These are phyloP conservation scores for Helicocarpus griseus DNA, from an alignment of 2,329 filamentous ascomycete species.

Conservation along the genomic window DNA sequence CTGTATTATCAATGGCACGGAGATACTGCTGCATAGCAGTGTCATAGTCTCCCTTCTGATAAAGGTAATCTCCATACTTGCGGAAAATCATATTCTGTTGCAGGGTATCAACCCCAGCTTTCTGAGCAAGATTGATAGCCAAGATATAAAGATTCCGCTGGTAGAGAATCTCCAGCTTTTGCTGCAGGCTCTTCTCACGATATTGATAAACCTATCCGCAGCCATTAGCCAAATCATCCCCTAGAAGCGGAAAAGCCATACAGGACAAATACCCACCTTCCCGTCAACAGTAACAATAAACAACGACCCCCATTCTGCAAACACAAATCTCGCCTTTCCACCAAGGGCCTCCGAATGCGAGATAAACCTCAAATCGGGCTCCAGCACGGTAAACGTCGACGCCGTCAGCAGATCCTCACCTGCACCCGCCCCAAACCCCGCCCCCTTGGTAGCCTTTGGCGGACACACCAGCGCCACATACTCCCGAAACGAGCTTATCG, in stretches of 20 bases:
- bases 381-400: conserved; percentile 81
- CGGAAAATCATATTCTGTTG: conserved; percentile 90
- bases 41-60: conserved; percentile 92
- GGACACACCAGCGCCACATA: conserved; percentile 84
- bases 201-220: conserved; percentile 67
- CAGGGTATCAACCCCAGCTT: conserved; percentile 65
- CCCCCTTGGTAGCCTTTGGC: conserved; percentile 54
- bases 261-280: conserved; percentile 52
- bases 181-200: conserved; percentile 80
- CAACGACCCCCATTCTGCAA: conserved; percentile 83
- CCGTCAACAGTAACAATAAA: conserved; percentile 87
- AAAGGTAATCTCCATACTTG: conserved; percentile 87
- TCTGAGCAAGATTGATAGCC: conserved; percentile 87
- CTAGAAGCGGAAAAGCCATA: not conserved
- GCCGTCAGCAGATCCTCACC: conserved; percentile 76
- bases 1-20: conserved; percentile 88
- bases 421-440: conserved; percentile 60
- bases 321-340: conserved; percentile 67
- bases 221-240: not conserved
- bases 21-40: conserved; percentile 99
- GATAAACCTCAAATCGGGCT: conserved; percentile 81
- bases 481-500: conserved; percentile 68
- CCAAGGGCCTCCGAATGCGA: conserved; percentile 80
- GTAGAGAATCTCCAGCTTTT: conserved; percentile 87
- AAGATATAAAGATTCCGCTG: conserved; percentile 86